Percentiles rank a stretch among this genome's conserved stretches.
phyloP scores from a whole-genome alignment of 768 basidiomycete genomes.

The Tylopilus intermedius region DNA sequence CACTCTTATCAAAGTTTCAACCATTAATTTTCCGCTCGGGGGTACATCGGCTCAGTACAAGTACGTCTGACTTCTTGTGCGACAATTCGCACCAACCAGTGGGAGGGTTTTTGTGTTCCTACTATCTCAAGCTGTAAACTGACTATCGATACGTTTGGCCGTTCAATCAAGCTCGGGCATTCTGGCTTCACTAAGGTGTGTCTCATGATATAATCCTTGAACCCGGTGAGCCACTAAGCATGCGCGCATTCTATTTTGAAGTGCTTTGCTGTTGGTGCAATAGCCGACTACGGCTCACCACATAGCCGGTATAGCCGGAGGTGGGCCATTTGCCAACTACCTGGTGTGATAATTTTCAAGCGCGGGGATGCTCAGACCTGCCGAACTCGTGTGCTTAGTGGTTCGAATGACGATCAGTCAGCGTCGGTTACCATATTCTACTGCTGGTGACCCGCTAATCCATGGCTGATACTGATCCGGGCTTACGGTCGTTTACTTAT shows the following conservation, averaged over 20 bases:
- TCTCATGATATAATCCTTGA: neutral
- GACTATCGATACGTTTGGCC: neutral
- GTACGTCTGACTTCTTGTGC: neutral
- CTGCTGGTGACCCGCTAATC: neutral
- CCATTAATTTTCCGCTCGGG: constrained; percentile 10
- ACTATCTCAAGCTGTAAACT: neutral
- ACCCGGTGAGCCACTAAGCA: no score
- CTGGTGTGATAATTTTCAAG: neutral
- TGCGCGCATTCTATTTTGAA: neutral
- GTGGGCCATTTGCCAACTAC: no score
- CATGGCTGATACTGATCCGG: neutral
- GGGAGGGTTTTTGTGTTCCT: neutral
- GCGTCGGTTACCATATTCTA: neutral
- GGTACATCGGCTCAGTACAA: neutral
- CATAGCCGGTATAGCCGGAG: no score
- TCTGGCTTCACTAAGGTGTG: neutral
- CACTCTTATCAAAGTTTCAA: constrained; percentile 10
- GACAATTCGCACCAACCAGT: constrained; percentile 1
- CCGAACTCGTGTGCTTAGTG: neutral
- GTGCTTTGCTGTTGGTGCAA: no score
- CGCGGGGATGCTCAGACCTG: neutral
- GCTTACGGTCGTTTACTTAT: neutral
- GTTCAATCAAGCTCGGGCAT: no score
- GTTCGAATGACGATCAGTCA: neutral
- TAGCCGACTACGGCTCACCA: no score